These are phyloP conservation scores for Parastagonospora nodorum DNA, from an alignment of 2,329 filamentous ascomycete species.

Conservation along the genomic window DNA sequence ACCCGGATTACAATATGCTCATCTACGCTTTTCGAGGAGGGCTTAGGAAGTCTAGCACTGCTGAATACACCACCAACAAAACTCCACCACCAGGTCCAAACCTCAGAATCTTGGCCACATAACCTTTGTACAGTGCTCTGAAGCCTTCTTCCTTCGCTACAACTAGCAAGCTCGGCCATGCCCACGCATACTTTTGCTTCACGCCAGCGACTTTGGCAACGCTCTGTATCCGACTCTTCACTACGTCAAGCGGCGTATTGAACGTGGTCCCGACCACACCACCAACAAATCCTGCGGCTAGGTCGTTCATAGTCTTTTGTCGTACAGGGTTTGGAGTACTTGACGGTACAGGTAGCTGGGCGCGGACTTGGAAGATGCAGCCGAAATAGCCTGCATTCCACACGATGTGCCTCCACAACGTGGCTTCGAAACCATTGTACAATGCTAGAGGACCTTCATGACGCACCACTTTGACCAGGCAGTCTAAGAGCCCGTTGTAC, in stretches of 20 bases:
- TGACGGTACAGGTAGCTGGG: conserved; percentile 23
- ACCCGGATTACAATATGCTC: too few relatives aligned
- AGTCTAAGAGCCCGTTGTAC: conserved; percentile 34
- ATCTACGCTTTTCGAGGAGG: conserved; percentile 1
- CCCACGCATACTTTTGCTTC: conserved; percentile 36
- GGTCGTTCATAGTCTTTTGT: conserved; percentile 35
- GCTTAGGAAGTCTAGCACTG: conserved; percentile 27
- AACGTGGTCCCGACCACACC: conserved; percentile 37
- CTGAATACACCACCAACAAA: conserved; percentile 36
- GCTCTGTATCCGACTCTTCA: conserved; percentile 40
- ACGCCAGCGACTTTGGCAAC: conserved; percentile 32
- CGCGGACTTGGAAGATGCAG: conserved; percentile 38
- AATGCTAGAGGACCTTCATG: conserved; percentile 32
- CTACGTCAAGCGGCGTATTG: conserved; percentile 38
- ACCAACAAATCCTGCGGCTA: conserved; percentile 36
- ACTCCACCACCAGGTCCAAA: conserved; percentile 39
- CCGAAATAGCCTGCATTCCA: conserved; percentile 43
- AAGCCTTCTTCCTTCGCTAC: conserved; percentile 35
- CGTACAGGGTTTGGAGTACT: conserved; percentile 16
- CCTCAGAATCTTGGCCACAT: conserved; percentile 37
- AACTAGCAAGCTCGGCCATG: conserved; percentile 33
- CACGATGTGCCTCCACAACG: conserved; percentile 38
- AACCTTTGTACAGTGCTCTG: conserved; percentile 37
- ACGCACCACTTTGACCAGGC: conserved; percentile 30
- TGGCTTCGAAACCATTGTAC: conserved; percentile 40